Evolutionary conservation across 2,329 filamentous ascomycete genomes (phyloP).

Genomic region (Biscogniauxia mediterranea): DNA sequence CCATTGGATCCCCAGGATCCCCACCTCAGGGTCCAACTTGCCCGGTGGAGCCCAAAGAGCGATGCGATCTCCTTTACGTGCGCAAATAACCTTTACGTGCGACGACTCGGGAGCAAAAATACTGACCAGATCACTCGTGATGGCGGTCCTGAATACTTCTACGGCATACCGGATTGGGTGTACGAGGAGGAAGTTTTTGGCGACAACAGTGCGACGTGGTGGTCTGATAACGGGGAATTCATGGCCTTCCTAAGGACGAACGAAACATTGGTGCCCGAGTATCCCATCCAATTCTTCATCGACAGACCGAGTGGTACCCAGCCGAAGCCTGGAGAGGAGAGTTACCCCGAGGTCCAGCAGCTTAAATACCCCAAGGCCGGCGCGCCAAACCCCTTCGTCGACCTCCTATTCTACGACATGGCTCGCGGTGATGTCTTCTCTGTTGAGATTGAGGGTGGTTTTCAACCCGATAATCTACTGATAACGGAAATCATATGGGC

Average conservation of each 20-base stretch:
- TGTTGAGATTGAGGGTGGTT: constrained; percentile 74
- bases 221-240: constrained; percentile 85
- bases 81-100: constrained; percentile 86
- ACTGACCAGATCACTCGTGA: constrained; percentile 78
- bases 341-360: constrained; percentile 83
- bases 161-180: constrained; percentile 96
- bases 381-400: constrained; percentile 86
- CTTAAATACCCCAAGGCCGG: constrained; percentile 99
- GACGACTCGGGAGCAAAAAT: constrained; percentile 56
- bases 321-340: constrained; percentile 71
- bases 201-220: constrained; percentile 86
- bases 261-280: constrained; percentile 87
- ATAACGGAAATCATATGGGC: constrained; percentile 95
- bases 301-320: constrained; percentile 75
- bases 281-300: constrained; percentile 90
- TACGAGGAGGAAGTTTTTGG: constrained; percentile 83
- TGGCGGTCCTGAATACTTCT: constrained; percentile 85
- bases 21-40: constrained; percentile 71
- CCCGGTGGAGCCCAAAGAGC: constrained; percentile 84
- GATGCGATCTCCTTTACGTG: constrained; percentile 86
- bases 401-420: constrained; percentile 86
- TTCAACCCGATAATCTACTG: constrained; percentile 76
- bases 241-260: constrained; percentile 92
- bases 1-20: constrained; percentile 71
- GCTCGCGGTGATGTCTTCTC: constrained; percentile 73